Percentiles rank a stretch among this genome's conserved stretches.
These are phyloP conservation scores for Sutorius australiensis DNA, from an alignment of 768 basidiomycete species.

Conservation along the genomic window DNA sequence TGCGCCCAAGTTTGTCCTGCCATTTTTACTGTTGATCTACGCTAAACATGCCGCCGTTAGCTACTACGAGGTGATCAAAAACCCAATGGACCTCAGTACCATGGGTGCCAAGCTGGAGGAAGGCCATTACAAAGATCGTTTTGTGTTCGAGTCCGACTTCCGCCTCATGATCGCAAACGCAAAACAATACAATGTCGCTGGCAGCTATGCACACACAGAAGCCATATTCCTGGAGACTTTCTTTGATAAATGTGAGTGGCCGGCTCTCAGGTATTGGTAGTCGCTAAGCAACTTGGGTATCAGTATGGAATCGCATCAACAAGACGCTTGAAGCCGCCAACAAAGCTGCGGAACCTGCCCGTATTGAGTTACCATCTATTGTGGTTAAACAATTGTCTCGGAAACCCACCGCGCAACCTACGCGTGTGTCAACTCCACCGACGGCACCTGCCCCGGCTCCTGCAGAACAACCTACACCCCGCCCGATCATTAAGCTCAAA, in stretches of 20 bases:
- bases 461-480: slow-evolving; percentile 37
- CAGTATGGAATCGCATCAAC: slow-evolving; percentile 86
- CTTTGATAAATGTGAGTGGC: slow-evolving; percentile 78
- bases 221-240: slow-evolving; percentile 71
- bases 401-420: slow-evolving; percentile 14
- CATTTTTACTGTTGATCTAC: slow-evolving; percentile 3
- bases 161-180: slow-evolving; percentile 86
- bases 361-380: slow-evolving; percentile 25
- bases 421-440: slow-evolving; percentile 5
- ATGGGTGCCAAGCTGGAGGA: slow-evolving; percentile 82
- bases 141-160: slow-evolving; percentile 83
- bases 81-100: slow-evolving; percentile 93
- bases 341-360: slow-evolving; percentile 35
- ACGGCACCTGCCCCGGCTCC: slow-evolving; percentile 12
- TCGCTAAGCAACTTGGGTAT: slow-evolving; percentile 4
- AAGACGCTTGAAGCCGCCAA: slow-evolving; percentile 73
- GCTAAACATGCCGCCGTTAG: slow-evolving; percentile 36
- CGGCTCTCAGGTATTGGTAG: background rate
- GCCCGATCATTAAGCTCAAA: slow-evolving; percentile 68
- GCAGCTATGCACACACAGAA: slow-evolving; percentile 70
- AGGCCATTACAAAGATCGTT: slow-evolving; percentile 81
- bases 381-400: slow-evolving; percentile 22
- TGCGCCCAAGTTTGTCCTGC: slow-evolving; percentile 66
- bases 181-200: slow-evolving; percentile 73
- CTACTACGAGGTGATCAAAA: slow-evolving; percentile 86